Evolutionary conservation across 306 rosid species (phyloP).

Genomic region (Gillenia trifoliata): DNA sequence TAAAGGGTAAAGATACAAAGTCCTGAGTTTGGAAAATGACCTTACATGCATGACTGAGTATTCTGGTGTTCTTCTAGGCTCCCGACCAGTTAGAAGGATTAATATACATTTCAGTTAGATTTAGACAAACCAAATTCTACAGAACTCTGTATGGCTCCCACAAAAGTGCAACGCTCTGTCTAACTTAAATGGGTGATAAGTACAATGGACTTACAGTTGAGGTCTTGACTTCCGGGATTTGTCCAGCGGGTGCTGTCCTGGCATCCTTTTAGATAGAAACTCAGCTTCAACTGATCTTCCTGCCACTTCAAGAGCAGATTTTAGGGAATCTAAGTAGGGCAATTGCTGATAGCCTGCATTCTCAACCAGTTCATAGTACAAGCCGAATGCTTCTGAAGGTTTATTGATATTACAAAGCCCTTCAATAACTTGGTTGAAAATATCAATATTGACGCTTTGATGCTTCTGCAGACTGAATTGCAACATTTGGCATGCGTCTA

Average conservation of each 20-base stretch:
- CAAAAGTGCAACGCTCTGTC: no score
- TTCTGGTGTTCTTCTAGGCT: no score
- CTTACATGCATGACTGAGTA: no score
- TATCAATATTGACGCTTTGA: constrained; percentile 31
- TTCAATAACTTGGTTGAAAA: constrained; percentile 39
- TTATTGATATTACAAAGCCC: constrained; percentile 55
- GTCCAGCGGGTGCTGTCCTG: constrained; percentile 9
- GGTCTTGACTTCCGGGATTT: constrained; percentile 21
- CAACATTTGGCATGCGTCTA: constrained; percentile 59
- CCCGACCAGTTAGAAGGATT: no score
- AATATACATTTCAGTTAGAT: no score
- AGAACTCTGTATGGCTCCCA: no score
- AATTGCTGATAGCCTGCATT: constrained; percentile 48
- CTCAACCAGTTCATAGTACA: constrained; percentile 62
- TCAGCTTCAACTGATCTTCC: constrained; percentile 59
- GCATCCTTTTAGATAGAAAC: constrained; percentile 59
- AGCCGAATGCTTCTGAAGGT: constrained; percentile 65
- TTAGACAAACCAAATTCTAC: no score
- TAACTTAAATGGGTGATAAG: no score
- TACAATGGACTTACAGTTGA: constrained; percentile 19
- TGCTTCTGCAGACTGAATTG: constrained; percentile 47
- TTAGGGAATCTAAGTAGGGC: constrained; percentile 45
- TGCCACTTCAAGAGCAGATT: constrained; percentile 44
- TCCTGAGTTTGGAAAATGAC: no score
- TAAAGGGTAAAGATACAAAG: no score